These are phyloP conservation scores for Mycena indigotica DNA, from an alignment of 768 basidiomycete species.

Conservation along the genomic window DNA sequence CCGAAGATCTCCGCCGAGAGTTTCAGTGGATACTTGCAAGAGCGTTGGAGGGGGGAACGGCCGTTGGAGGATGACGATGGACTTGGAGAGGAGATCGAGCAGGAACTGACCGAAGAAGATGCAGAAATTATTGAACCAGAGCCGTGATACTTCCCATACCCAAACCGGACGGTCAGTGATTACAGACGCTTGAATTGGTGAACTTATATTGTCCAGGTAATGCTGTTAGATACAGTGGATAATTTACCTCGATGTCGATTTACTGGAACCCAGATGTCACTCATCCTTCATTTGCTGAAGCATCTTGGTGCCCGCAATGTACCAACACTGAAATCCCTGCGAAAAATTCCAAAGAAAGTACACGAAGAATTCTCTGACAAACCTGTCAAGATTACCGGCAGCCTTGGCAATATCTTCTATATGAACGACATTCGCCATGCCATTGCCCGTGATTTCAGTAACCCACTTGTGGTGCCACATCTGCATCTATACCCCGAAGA, in stretches of 20 bases:
- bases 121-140: neutral
- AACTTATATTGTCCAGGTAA: neutral
- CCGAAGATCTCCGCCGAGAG: neutral
- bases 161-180: neutral
- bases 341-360: no score
- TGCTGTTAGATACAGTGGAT: neutral
- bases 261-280: neutral
- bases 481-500: slow-evolving; percentile 30
- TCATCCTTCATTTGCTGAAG: neutral
- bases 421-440: no score
- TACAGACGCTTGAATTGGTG: neutral
- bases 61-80: neutral
- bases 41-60: neutral
- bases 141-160: neutral
- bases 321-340: neutral
- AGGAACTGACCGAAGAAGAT: neutral
- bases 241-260: neutral
- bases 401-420: no score
- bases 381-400: no score
- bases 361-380: no score
- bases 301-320: neutral
- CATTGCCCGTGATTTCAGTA: slow-evolving; percentile 31
- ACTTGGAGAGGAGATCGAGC: neutral
- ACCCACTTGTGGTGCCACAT: slow-evolving; percentile 22
- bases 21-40: neutral